Evolutionary conservation across 1,284 basidiomycete species (phyloP), one percentile per base, ranked within the genome.

Genomic region (Tylopilus sp.): DNA sequence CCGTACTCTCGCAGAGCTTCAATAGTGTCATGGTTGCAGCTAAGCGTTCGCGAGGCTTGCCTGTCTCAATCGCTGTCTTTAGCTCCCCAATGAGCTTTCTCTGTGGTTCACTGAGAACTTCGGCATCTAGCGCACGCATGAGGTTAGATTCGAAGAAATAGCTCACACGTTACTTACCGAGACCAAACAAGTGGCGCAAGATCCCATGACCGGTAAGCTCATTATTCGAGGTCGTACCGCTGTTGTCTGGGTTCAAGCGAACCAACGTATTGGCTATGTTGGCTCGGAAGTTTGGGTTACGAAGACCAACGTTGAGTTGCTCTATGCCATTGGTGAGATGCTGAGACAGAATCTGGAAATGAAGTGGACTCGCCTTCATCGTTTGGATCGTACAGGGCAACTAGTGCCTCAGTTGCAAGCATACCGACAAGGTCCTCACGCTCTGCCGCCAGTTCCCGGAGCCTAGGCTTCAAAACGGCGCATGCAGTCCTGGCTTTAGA

Each of bases 1-100:
- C 4, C 36, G 7, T 43, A 54, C 55, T 44, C 6, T 57, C 36
- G 25, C 43, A 52, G 11, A 29, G 28, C 22, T 58, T 48, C 35
- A 57, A 25, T 2, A 54, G 20, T 4, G 48, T 48, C 48, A 55
- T 35, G 14, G 52, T 58, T 19, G 57, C 44, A 44, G 43, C 52
- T 1, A 29, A 31, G 20, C 25, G 33, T 19, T 45, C 43, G 9
- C 32, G 32, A 15, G 43, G 11, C 43, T 45, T 35, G 17, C 42
- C 28, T 22, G 29, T 43, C 29, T 43, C 42, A 11, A 31, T 17
- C 20, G 42, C 43, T 24, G 13, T 14, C 7, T 25, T 44, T n/a
- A 35, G 24, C 19, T 19, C 41, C 6, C n/a, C 5, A 19, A 35
- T 35, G 43, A 35, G 43, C 17, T 35, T 45, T n/a, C 7, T 31